Evolutionary conservation across 78 protist species (phyloP).

Genomic region (Thecamonas trahens): DNA sequence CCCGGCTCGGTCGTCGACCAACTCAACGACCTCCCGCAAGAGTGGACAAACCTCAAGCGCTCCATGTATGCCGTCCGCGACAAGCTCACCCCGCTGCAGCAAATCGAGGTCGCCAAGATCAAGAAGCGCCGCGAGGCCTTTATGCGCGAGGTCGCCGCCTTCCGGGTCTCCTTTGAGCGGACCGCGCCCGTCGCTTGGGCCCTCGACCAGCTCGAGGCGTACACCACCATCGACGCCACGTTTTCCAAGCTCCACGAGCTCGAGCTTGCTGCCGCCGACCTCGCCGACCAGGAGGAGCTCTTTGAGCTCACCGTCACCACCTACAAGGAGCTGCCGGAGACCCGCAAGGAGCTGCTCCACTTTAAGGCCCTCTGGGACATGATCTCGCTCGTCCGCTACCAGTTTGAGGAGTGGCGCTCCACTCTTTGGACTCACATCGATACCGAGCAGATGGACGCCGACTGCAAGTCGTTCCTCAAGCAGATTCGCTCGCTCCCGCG

Average conservation of each 20-base stretch:
- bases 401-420: conserved; percentile 34
- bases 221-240: conserved; percentile 16
- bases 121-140: conserved; percentile 5
- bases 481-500: conserved; percentile 1
- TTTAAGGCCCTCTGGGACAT: conserved; percentile 69
- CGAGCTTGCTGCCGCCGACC: conserved; percentile 1
- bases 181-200: background rate
- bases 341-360: conserved; percentile 8
- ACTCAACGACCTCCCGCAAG: conserved; percentile 17
- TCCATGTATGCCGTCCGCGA: background rate
- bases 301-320: conserved; percentile 32
- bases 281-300: conserved; percentile 12
- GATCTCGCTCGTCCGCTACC: conserved; percentile 6
- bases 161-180: conserved; percentile 4
- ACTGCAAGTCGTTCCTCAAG: conserved; percentile 26
- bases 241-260: background rate
- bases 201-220: conserved; percentile 6
- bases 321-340: conserved; percentile 7
- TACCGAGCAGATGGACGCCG: conserved; percentile 40
- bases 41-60: conserved; percentile 6
- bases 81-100: conserved; percentile 27
- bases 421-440: conserved; percentile 30
- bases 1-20: conserved; percentile 3
- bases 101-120: conserved; percentile 37
- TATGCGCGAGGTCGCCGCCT: conserved; percentile 14